Percentiles rank a stretch among this genome's conserved stretches.
Conservation (phyloP, 176 grass and related monocot genomes). For the Ensete glaucum region DNA sequence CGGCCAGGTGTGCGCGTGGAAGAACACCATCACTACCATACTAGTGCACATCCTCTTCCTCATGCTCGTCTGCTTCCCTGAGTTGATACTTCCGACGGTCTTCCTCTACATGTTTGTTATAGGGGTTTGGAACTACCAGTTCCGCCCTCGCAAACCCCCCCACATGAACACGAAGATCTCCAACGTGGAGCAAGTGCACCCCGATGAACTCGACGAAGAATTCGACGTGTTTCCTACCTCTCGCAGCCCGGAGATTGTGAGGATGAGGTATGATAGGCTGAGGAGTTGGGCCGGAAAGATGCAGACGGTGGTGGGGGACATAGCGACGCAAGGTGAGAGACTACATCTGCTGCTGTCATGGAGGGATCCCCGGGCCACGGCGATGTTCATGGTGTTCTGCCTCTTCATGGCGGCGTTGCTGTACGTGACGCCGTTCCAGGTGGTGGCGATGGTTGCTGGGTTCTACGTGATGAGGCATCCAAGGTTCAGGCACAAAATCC, state of each 20-base stretch:
- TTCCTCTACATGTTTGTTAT: neutral
- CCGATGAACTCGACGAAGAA: slow-evolving; percentile 10
- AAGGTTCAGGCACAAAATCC: neutral
- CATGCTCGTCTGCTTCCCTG: neutral
- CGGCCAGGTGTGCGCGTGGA: neutral
- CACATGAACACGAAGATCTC: slow-evolving; percentile 8
- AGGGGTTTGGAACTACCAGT: neutral
- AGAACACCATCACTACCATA: neutral
- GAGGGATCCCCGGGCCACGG: slow-evolving; percentile 12
- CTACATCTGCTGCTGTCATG: slow-evolving; percentile 5
- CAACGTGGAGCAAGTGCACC: neutral
- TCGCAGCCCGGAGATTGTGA: neutral
- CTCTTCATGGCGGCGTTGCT: neutral
- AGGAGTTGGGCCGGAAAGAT: neutral
- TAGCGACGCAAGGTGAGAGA: slow-evolving; percentile 12
- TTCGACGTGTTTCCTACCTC: neutral
- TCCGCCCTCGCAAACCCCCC: neutral
- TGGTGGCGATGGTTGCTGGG: neutral
- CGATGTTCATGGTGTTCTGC: slow-evolving; percentile 14
- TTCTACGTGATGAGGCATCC: slow-evolving; percentile 16
- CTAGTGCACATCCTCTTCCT: neutral
- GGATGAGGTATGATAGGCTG: slow-evolving; percentile 9
- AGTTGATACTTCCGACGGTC: neutral
- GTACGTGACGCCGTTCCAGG: neutral
- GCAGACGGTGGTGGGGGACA: neutral